Evolutionary conservation across 1,139 yeast genomes (phyloP).

Genomic region (Cylindricascospora bacillispora): DNA sequence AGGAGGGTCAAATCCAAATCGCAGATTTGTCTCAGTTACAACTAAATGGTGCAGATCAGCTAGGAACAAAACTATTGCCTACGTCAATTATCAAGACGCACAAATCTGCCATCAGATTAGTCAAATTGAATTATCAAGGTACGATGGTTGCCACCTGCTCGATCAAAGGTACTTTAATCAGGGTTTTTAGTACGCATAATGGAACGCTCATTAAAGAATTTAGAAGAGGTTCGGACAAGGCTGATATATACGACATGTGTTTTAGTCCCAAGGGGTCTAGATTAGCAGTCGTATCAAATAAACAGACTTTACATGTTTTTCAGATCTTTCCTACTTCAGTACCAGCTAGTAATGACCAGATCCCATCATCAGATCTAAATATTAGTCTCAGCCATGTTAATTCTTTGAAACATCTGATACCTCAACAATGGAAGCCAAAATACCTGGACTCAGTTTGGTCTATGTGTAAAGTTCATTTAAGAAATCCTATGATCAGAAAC

Average conservation of each 20-base stretch:
- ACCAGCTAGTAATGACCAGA: slow-evolving; percentile 4
- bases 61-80: slow-evolving; percentile 33
- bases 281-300: slow-evolving; percentile 79
- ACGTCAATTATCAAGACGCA: slow-evolving; percentile 61
- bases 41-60: slow-evolving; percentile 56
- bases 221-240: slow-evolving; percentile 79
- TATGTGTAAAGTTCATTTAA: slow-evolving; percentile 65
- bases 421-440: slow-evolving; percentile 47
- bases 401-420: slow-evolving; percentile 45
- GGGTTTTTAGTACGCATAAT: slow-evolving; percentile 64
- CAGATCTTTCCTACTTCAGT: slow-evolving; percentile 28
- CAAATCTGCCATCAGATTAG: slow-evolving; percentile 51
- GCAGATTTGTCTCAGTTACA: slow-evolving; percentile 55
- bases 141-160: slow-evolving; percentile 80
- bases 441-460: slow-evolving; percentile 88
- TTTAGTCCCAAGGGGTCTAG: slow-evolving; percentile 66
- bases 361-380: slow-evolving; percentile 2
- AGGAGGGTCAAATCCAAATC: slow-evolving; percentile 62
- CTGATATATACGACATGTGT: slow-evolving; percentile 67
- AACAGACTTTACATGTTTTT: slow-evolving; percentile 77
- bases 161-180: slow-evolving; percentile 70
- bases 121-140: slow-evolving; percentile 62
- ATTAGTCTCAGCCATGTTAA: slow-evolving; percentile 37
- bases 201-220: slow-evolving; percentile 72
- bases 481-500: slow-evolving; percentile 19